Evolutionary conservation across 2,329 filamentous ascomycete species (phyloP).

Genomic region (Chaetomium sp.): DNA sequence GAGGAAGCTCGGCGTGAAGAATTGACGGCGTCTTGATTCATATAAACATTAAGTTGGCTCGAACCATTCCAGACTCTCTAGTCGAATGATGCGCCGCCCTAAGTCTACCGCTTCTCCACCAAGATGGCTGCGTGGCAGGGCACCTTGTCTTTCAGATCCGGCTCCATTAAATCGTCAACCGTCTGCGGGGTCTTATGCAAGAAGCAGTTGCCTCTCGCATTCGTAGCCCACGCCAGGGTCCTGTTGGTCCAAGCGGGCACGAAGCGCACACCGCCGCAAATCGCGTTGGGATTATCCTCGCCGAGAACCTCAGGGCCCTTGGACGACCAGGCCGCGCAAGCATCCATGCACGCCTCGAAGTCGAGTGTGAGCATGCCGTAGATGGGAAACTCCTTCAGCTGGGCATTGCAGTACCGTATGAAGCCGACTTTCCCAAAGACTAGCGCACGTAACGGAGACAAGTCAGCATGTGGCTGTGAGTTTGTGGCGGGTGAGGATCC

Average conservation of each 20-base stretch:
- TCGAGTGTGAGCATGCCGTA: conserved; percentile 1
- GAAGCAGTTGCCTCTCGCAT: conserved; percentile 4
- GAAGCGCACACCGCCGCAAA: not conserved
- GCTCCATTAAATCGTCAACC: not conserved
- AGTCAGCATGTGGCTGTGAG: not conserved
- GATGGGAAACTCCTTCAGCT: not conserved
- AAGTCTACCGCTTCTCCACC: not conserved
- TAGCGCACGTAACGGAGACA: not conserved
- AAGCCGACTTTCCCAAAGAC: not conserved
- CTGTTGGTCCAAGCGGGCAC: not conserved
- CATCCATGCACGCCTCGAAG: conserved; percentile 2
- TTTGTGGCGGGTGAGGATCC: not conserved
- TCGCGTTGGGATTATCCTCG: not conserved
- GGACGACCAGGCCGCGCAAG: not conserved
- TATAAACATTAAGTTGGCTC: not conserved
- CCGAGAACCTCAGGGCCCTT: not conserved
- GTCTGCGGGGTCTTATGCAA: not conserved
- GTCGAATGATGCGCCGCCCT: not conserved
- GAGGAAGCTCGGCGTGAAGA: not conserved
- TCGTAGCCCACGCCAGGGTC: not conserved
- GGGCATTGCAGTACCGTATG: not conserved
- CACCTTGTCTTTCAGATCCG: not conserved
- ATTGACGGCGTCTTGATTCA: not conserved
- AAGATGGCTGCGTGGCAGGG: conserved; percentile 4
- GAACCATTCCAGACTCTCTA: not conserved